Evolutionary conservation across 495 filamentous ascomycete species (phyloP), one percentile per base, ranked within the genome.

Genomic region (Aspergillus bridgeri): DNA sequence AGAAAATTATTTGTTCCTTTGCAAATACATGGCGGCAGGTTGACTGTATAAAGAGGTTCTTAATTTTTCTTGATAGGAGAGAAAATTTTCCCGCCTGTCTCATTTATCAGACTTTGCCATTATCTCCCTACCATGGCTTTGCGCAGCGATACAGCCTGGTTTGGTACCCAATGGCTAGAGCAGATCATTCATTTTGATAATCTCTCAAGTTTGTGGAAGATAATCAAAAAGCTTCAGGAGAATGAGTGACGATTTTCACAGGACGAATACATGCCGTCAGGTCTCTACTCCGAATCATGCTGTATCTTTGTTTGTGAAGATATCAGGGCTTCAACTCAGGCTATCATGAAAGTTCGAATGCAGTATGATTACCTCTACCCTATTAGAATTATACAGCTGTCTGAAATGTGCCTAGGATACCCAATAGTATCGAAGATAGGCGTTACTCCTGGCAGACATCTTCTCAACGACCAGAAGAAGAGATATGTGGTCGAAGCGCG

Each of bases 261-360:
- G 23, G 56, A 58, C 38, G 56, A 53, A 42, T 58, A 58, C 7
- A 15, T 43, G 6, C 24, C 25, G 2, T 53, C 48, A 48, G 22
- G 48, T 5, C 20, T 48, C 9, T 56, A 56, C 17, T 55, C 53
- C 9, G 53, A 55, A 48, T 55, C 43, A n/a, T 29, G 4, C 45
- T 1, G 43, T 20, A 42, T 55, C 24, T 48, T 55, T 21, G 38
- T 48, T 19, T 55, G 23, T 27, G 13, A 55, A 22, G 18, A 33
- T 3, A 46, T 29, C 13, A 13, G n/a, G 22, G 48, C 24, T 43
- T 55, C 43, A 55, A 48, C 22, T 46, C 53, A 29, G 43, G 43
- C 43, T 48, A 55, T 55, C 22, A 55, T 55, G 43, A 55, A 55
- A 48, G 33, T 55, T 55, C 43, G 43, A 55, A 55, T 55, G 23